Evolutionary conservation across 306 rosid species (phyloP).

Genomic region (Dalbergia cochinchinensis): DNA sequence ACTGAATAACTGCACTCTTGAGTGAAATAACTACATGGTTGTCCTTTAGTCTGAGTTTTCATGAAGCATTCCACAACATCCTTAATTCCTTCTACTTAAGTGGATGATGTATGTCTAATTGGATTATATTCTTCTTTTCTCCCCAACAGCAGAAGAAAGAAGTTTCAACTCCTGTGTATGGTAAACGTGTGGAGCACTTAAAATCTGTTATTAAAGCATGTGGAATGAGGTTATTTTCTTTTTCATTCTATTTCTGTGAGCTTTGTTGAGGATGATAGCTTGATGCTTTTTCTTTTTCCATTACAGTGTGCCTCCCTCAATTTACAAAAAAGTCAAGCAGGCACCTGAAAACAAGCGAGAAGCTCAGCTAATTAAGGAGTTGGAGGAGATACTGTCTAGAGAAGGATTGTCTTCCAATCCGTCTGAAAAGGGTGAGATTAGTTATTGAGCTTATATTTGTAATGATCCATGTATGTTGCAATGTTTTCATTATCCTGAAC

Average conservation of each 20-base stretch:
- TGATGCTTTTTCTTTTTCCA: constrained; percentile 43
- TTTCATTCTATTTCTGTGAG: constrained; percentile 36
- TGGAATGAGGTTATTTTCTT: constrained; percentile 85
- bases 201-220: constrained; percentile 93
- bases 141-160: constrained; percentile 72
- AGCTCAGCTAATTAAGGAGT: constrained; percentile 76
- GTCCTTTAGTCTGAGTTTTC: constrained; percentile 10
- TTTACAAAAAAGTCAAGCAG: constrained; percentile 93
- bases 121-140: constrained; percentile 8
- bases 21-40: constrained; percentile 12
- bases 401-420: constrained; percentile 93
- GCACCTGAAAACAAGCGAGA: constrained; percentile 88
- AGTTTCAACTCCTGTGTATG: constrained; percentile 75
- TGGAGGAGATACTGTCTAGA: constrained; percentile 82
- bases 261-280: constrained; percentile 42
- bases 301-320: constrained; percentile 75
- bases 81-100: constrained; percentile 11
- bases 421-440: constrained; percentile 79
- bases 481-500: constrained; percentile 38
- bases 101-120: constrained; percentile 31
- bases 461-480: constrained; percentile 36
- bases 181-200: constrained; percentile 88
- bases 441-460: constrained; percentile 28
- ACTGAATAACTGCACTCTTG: constrained; percentile 10
- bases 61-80: constrained; percentile 32